These are phyloP conservation scores for Xylaria sp. DNA, from an alignment of 2,329 filamentous ascomycete species.

Conservation along the genomic window DNA sequence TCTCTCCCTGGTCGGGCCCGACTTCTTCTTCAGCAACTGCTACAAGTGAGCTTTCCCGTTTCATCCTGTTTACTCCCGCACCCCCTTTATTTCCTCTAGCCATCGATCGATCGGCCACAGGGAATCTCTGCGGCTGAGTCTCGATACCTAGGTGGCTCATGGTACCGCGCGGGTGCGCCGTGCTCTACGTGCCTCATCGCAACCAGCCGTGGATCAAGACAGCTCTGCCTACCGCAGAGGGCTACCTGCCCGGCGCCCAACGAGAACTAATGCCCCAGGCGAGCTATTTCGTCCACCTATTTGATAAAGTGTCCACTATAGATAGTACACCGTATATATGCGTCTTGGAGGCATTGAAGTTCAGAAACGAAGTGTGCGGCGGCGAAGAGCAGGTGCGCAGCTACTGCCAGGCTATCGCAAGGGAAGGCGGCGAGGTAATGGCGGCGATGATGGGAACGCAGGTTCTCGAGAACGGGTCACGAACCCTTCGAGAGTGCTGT, in stretches of 20 bases:
- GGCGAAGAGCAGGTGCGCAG: slow-evolving; percentile 65
- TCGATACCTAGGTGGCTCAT: slow-evolving; percentile 66
- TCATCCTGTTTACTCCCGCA: not conserved
- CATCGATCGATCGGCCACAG: not conserved
- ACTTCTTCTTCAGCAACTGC: slow-evolving; percentile 74
- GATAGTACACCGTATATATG: slow-evolving; percentile 67
- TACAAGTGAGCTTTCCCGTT: slow-evolving; percentile 55
- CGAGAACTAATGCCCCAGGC: slow-evolving; percentile 36
- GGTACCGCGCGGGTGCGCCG: slow-evolving; percentile 68
- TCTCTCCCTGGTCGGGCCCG: slow-evolving; percentile 59
- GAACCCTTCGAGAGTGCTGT: slow-evolving; percentile 57
- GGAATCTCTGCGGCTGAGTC: slow-evolving; percentile 14
- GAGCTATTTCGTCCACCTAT: slow-evolving; percentile 61
- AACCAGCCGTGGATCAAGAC: slow-evolving; percentile 70
- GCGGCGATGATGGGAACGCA: slow-evolving; percentile 64
- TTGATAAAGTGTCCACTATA: slow-evolving; percentile 67
- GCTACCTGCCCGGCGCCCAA: slow-evolving; percentile 53
- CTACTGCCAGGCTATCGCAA: slow-evolving; percentile 60
- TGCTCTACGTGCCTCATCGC: slow-evolving; percentile 68
- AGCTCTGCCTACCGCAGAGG: slow-evolving; percentile 70
- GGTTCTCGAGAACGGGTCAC: slow-evolving; percentile 58
- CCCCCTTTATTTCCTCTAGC: not conserved
- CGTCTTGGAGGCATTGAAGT: slow-evolving; percentile 63
- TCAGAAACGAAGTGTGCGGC: slow-evolving; percentile 61
- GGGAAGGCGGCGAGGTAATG: slow-evolving; percentile 56